phyloP scores from a whole-genome alignment of 306 rosid genomes.

The Malus asiatica region DNA sequence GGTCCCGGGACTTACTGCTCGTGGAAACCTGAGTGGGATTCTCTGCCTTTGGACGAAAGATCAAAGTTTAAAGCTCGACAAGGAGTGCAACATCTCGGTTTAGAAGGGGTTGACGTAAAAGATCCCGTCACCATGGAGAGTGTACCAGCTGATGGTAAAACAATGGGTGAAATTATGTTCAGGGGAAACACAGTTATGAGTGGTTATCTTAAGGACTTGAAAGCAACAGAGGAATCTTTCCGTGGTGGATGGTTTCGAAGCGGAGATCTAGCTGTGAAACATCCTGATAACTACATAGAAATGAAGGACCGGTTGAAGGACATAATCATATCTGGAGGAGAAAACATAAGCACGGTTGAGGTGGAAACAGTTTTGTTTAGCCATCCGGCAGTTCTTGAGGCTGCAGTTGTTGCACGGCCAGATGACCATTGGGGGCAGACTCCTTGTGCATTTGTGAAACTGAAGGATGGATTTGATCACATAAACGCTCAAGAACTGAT shows the following conservation, averaged over 20 bases:
- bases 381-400: conserved; percentile 75
- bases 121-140: conserved; percentile 62
- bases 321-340: conserved; percentile 73
- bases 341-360: conserved; percentile 76
- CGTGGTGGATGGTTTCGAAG: conserved; percentile 74
- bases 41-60: conserved; percentile 35
- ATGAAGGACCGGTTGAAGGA: conserved; percentile 77
- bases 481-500: conserved; percentile 40
- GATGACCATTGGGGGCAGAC: conserved; percentile 87
- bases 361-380: conserved; percentile 59
- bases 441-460: conserved; percentile 72
- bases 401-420: conserved; percentile 70
- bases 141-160: conserved; percentile 61
- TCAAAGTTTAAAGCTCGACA: conserved; percentile 53
- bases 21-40: conserved; percentile 76
- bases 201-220: conserved; percentile 62
- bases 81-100: conserved; percentile 57
- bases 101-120: conserved; percentile 58
- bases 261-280: conserved; percentile 80
- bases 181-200: conserved; percentile 88
- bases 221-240: conserved; percentile 70
- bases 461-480: conserved; percentile 44
- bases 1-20: conserved; percentile 70
- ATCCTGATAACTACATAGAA: conserved; percentile 64
- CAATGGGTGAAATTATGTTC: conserved; percentile 73